These are phyloP conservation scores for Diplosphaera chodatii DNA, from an alignment of 139 green algal species.

Conservation along the genomic window DNA sequence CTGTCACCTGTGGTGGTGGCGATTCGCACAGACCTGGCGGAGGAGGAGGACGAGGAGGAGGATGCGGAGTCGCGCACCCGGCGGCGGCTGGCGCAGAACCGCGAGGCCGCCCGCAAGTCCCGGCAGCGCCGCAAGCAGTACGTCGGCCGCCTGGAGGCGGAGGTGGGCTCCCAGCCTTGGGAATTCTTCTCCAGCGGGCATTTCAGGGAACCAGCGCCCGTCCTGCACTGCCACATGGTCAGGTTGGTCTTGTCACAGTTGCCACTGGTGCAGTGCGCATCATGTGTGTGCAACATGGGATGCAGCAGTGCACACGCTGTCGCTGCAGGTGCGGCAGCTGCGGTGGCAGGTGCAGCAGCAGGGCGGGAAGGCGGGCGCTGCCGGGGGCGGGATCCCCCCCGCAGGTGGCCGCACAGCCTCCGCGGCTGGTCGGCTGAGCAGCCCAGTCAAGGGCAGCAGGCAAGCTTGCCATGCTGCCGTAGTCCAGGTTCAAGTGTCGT, in stretches of 20 bases:
- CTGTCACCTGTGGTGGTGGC: no score
- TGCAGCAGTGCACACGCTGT: no score
- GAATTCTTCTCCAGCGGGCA: no score
- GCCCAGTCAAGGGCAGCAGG: background rate
- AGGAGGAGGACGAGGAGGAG: background rate
- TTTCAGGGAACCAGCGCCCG: background rate
- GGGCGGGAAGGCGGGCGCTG: background rate
- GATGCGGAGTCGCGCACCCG: background rate
- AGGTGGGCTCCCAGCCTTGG: background rate
- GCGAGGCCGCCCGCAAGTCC: conserved; percentile 13
- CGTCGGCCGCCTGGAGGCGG: conserved; percentile 3
- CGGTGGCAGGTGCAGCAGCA: background rate
- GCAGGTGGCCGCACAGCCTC: background rate
- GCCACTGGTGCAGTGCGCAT: no score
- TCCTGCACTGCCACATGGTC: no score
- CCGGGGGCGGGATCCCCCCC: no score
- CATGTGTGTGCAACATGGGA: no score
- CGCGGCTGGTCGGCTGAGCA: background rate
- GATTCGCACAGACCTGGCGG: no score
- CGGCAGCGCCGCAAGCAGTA: conserved; percentile 13
- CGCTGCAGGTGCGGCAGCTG: background rate
- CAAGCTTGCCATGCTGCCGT: no score
- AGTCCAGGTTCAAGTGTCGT: no score
- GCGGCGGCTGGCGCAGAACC: conserved; percentile 12
- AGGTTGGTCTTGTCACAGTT: no score